These are phyloP conservation scores for Pseudogymnoascus sp. DNA, from an alignment of 2,329 filamentous ascomycete genomes.

Conservation along the genomic window DNA sequence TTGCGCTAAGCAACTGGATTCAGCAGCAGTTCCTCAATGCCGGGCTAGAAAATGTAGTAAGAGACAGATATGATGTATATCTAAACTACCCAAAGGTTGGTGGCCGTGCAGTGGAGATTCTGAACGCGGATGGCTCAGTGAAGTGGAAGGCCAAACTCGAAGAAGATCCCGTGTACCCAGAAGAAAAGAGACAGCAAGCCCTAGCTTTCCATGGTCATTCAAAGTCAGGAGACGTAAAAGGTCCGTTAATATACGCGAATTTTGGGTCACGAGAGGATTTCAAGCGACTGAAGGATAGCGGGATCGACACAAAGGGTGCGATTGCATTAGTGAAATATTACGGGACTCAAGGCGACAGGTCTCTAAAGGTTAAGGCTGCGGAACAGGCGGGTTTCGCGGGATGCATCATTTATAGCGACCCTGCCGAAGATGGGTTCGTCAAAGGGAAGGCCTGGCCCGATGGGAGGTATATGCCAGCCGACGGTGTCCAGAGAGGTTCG, in stretches of 20 bases:
- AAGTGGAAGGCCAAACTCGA: slow-evolving; percentile 77
- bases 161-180: slow-evolving; percentile 63
- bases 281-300: slow-evolving; percentile 57
- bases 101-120: slow-evolving; percentile 72
- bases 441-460: slow-evolving; percentile 65
- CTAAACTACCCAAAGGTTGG: slow-evolving; percentile 78
- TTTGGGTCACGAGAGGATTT: slow-evolving; percentile 85
- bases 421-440: slow-evolving; percentile 71
- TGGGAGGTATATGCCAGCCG: slow-evolving; percentile 70
- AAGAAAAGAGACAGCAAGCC: slow-evolving; percentile 58
- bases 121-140: slow-evolving; percentile 56
- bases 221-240: slow-evolving; percentile 74
- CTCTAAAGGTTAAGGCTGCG: slow-evolving; percentile 81
- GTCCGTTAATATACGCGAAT: slow-evolving; percentile 85
- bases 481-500: slow-evolving; percentile 72
- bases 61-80: slow-evolving; percentile 81
- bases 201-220: slow-evolving; percentile 83
- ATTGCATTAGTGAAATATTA: slow-evolving; percentile 79
- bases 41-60: slow-evolving; percentile 63
- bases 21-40: slow-evolving; percentile 65
- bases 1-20: slow-evolving; percentile 75
- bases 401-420: slow-evolving; percentile 89
- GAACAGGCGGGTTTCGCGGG: slow-evolving; percentile 78
- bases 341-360: slow-evolving; percentile 62
- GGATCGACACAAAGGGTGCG: slow-evolving; percentile 65